Evolutionary conservation across 2,329 filamentous ascomycete genomes (phyloP).

Genomic region (Talaromyces sp.): DNA sequence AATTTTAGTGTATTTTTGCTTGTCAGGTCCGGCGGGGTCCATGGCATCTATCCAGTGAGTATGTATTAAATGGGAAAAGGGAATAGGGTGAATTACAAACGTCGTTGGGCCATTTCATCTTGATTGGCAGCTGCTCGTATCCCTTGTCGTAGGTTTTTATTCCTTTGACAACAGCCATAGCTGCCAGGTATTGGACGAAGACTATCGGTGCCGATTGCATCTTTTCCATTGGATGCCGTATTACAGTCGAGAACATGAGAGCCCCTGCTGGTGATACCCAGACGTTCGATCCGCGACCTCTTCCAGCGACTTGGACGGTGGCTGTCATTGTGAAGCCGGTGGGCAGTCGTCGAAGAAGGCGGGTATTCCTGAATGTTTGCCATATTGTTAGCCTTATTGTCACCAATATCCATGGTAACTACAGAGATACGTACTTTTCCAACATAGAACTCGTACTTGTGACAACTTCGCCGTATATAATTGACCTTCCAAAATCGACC

Average conservation of each 20-base stretch:
- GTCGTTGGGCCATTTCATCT: conserved; percentile 97
- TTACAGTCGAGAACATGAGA: conserved; percentile 81
- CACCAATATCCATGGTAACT: conserved; percentile 49
- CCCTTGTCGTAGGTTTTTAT: conserved; percentile 74
- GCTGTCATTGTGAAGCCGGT: conserved; percentile 85
- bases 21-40: conserved; percentile 56
- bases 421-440: conserved; percentile 63
- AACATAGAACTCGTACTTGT: conserved; percentile 92
- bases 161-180: conserved; percentile 80
- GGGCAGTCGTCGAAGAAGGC: conserved; percentile 71
- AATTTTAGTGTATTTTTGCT: conserved; percentile 72
- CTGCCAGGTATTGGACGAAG: conserved; percentile 90
- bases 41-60: conserved; percentile 53
- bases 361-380: conserved; percentile 60
- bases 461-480: conserved; percentile 87
- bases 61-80: not conserved
- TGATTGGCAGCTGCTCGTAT: conserved; percentile 73
- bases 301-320: conserved; percentile 80
- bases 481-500: conserved; percentile 66
- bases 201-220: conserved; percentile 74
- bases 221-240: conserved; percentile 76
- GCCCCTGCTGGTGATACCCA: conserved; percentile 89
- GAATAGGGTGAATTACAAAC: conserved; percentile 58
- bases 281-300: conserved; percentile 86
- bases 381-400: not conserved